Percentiles rank a stretch among this genome's conserved stretches.
Evolutionary conservation across 129 eudicot genomes (phyloP).

Genomic region (Helichrysum umbraculigerum): DNA sequence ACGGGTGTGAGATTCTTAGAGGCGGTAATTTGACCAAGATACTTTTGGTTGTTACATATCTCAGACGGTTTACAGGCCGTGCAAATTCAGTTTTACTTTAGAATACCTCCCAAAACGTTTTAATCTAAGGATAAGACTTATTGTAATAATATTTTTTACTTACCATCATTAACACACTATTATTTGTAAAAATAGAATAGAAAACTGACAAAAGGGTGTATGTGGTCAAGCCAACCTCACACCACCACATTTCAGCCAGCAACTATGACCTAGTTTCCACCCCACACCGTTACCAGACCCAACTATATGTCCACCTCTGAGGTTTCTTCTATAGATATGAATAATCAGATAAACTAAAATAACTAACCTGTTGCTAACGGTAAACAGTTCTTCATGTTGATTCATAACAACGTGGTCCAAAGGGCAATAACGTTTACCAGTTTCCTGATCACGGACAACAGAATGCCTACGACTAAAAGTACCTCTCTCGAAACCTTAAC

Average conservation of each 20-base stretch:
- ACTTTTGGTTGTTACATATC: neutral
- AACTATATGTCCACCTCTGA: neutral
- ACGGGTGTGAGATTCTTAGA: neutral
- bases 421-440: conserved; percentile 86
- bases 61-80: neutral
- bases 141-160: neutral
- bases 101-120: neutral
- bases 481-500: conserved; percentile 97
- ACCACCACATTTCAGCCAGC: neutral
- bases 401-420: conserved; percentile 68
- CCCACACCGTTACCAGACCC: neutral
- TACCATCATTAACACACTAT: neutral
- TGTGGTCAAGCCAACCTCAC: too few species aligned
- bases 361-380: conserved; percentile 92
- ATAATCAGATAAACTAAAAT: neutral
- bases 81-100: neutral
- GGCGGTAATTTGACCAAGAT: neutral
- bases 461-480: conserved; percentile 95
- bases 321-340: neutral
- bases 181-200: too few species aligned
- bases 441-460: conserved; percentile 88
- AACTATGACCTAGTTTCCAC: conserved; percentile 2
- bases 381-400: conserved; percentile 90
- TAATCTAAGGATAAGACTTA: neutral
- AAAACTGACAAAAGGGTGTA: neutral